phyloP scores from a whole-genome alignment of 148 eudicot genomes.

The Oxyria digyna region DNA sequence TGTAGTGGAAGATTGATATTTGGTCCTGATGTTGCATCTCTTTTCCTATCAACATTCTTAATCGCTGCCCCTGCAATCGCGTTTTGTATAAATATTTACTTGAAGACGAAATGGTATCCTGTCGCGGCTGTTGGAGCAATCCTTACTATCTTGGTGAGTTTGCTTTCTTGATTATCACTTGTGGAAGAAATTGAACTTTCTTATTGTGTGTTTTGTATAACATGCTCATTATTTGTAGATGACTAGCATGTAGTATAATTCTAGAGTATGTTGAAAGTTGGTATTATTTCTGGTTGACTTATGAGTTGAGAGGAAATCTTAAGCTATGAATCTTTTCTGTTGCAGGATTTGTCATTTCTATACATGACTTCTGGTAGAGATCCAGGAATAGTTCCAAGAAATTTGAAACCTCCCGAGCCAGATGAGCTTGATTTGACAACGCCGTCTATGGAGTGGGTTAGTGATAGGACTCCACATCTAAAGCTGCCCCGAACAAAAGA shows the following conservation, averaged over 20 bases:
- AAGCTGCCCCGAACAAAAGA: constrained; percentile 63
- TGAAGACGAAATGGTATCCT: constrained; percentile 41
- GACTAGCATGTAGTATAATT: too few relatives aligned
- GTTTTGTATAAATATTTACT: constrained; percentile 47
- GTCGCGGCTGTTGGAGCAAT: constrained; percentile 40
- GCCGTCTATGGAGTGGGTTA: constrained; percentile 95
- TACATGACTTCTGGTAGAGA: constrained; percentile 83
- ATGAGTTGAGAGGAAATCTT: background rate
- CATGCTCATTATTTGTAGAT: too few relatives aligned
- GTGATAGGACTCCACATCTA: constrained; percentile 56
- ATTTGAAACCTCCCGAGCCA: constrained; percentile 52
- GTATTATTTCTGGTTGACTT: too few relatives aligned
- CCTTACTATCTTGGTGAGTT: constrained; percentile 62
- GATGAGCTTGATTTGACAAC: constrained; percentile 46
- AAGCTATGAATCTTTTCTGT: constrained; percentile 6
- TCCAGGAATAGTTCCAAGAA: constrained; percentile 87
- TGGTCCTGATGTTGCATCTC: constrained; percentile 78
- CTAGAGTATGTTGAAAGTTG: too few relatives aligned
- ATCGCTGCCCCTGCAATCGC: constrained; percentile 62
- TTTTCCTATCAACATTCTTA: constrained; percentile 52
- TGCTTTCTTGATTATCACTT: background rate
- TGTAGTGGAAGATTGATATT: constrained; percentile 78
- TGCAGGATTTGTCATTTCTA: constrained; percentile 76
- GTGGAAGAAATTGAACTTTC: background rate
- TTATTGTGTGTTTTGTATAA: background rate